Percentiles rank a stretch among this genome's conserved stretches.
Conservation (phyloP, 2,329 filamentous ascomycete genomes). For the Penicillium sp. region DNA sequence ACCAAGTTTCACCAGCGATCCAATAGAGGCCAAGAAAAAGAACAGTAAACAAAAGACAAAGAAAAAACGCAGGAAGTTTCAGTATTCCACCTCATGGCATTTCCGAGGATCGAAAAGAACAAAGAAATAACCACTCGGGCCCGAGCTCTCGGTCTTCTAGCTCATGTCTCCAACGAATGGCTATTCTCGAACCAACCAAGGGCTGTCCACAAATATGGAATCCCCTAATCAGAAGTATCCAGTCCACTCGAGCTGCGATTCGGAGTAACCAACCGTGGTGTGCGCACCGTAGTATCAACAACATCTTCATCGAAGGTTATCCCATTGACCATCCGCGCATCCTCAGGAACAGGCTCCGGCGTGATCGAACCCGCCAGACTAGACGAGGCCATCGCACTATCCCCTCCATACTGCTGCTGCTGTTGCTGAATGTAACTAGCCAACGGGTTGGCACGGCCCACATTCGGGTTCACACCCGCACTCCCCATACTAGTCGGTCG, state of each 20-base stretch:
- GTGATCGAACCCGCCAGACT: conserved; percentile 45
- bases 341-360: conserved; percentile 51
- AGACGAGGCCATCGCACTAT: conserved; percentile 50
- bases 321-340: conserved; percentile 71
- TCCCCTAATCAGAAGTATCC: conserved; percentile 13
- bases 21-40: conserved; percentile 9
- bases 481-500: conserved; percentile 50
- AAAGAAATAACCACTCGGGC: conserved; percentile 24
- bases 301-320: conserved; percentile 67
- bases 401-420: conserved; percentile 22
- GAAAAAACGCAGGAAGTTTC: conserved; percentile 12
- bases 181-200: background rate
- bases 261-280: conserved; percentile 59
- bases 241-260: conserved; percentile 23
- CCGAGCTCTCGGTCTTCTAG: conserved; percentile 12
- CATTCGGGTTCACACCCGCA: conserved; percentile 46
- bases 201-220: background rate
- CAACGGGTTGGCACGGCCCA: conserved; percentile 40
- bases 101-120: background rate
- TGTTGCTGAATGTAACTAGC: conserved; percentile 37
- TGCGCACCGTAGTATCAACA: conserved; percentile 68
- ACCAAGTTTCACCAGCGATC: background rate
- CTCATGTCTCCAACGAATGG: background rate
- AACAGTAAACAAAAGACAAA: conserved; percentile 6
- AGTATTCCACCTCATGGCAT: background rate